Evolutionary conservation across 805 yeast genomes (phyloP).

Genomic region (Candida tammaniensis): DNA sequence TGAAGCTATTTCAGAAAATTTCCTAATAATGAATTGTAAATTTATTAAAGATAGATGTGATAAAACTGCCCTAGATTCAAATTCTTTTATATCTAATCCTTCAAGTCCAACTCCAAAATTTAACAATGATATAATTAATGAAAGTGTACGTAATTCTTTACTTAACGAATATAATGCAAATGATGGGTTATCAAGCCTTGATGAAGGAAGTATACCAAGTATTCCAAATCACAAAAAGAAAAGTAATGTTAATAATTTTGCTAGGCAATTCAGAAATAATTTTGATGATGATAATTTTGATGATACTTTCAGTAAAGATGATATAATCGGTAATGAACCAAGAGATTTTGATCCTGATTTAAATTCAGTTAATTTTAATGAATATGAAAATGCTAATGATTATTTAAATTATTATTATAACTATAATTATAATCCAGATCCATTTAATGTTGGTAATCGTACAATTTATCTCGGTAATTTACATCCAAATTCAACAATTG

Average conservation of each 20-base stretch:
- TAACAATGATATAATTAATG: slow-evolving; percentile 11
- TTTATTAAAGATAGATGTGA: slow-evolving; percentile 42
- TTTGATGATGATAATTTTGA: neutral
- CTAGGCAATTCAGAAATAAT: too few relatives aligned
- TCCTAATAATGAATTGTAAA: slow-evolving; percentile 5
- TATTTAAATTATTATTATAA: slow-evolving; percentile 1
- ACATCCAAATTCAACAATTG: slow-evolving; percentile 61
- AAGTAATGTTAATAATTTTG: too few relatives aligned
- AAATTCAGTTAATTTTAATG: too few relatives aligned
- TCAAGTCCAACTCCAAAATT: slow-evolving; percentile 8
- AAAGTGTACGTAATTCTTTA: slow-evolving; percentile 2
- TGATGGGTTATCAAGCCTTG: slow-evolving; percentile 4
- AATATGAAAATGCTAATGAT: too few relatives aligned
- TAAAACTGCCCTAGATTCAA: slow-evolving; percentile 14
- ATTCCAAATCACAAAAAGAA: too few relatives aligned
- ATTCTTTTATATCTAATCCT: neutral
- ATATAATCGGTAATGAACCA: neutral
- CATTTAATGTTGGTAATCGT: slow-evolving; percentile 49
- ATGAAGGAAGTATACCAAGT: slow-evolving; percentile 5
- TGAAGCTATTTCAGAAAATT: slow-evolving; percentile 9
- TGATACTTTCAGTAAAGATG: neutral
- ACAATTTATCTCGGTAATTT: slow-evolving; percentile 69
- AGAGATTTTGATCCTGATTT: neutral
- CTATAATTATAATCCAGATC: slow-evolving; percentile 22
- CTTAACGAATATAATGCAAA: slow-evolving; percentile 4